Evolutionary conservation across 306 rosid genomes (phyloP).

Genomic region (Quercus wislizeni): DNA sequence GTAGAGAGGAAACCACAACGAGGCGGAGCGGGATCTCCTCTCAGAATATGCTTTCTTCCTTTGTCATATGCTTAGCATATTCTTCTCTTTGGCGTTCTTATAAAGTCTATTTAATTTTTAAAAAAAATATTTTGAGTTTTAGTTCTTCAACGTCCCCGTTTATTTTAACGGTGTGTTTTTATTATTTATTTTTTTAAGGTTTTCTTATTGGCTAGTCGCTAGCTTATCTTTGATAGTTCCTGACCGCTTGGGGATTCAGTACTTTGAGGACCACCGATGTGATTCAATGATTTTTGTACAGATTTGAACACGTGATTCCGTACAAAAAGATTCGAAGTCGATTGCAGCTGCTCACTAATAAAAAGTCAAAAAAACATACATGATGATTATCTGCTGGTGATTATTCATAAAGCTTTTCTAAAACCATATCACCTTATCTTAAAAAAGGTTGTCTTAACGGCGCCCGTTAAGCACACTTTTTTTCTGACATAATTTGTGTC

Average conservation of each 20-base stretch:
- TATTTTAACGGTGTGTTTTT: neutral
- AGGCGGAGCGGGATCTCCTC: slow-evolving; percentile 2
- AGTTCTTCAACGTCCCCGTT: neutral
- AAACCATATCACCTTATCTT: too few species aligned
- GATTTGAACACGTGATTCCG: too few species aligned
- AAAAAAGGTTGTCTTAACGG: too few species aligned
- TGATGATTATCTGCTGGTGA: too few species aligned
- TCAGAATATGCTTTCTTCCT: slow-evolving; percentile 3
- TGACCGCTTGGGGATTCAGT: neutral
- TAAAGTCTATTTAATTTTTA: neutral
- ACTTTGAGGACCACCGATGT: neutral
- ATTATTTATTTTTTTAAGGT: neutral
- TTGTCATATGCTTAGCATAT: slow-evolving; percentile 15
- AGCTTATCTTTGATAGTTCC: neutral
- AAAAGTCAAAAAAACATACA: too few species aligned
- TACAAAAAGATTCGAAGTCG: too few species aligned
- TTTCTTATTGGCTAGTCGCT: neutral
- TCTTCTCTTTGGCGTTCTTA: neutral
- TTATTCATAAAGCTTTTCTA: too few species aligned
- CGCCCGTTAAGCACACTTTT: too few species aligned
- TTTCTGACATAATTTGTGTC: too few species aligned
- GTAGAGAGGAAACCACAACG: neutral
- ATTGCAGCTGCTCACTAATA: neutral
- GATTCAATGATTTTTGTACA: too few species aligned
- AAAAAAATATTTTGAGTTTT: too few species aligned